Evolutionary conservation across 1,139 yeast genomes (phyloP), one percentile per base, ranked within the genome.

Genomic region (Yamadazyma songkhlaensis): DNA sequence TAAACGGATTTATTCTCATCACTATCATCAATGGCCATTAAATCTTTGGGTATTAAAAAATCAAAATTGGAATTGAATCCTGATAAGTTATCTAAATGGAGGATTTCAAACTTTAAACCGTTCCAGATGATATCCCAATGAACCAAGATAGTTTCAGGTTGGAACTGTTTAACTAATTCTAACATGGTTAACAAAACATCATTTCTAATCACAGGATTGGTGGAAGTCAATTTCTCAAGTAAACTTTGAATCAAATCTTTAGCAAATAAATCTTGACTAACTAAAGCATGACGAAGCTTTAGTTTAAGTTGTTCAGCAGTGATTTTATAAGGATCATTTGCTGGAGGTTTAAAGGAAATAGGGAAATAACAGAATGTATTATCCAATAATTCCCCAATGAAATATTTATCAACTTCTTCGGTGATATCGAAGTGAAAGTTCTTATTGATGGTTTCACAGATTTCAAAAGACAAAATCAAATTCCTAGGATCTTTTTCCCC

Each of bases 401-500:
- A 57, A 34, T 50, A 56, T 39, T 58, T 56, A 38, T 67, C 68
- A n/a, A 51, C 45, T 44, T 81, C 82, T 3, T 60, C 52, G 0
- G 49, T 44, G 11, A 46, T 31, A 27, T 67, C 65, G 36, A 80
- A 69, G 1, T 61, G 55, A 32, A 84, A 70, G 8, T 49, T 48
- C 7, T 61, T 48, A 21, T 84, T 71, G 20, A 92, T 75, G 4
- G 41, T 40, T 9, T 60, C 50, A 49, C 84, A 79, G 36, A 88
- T 57, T 3, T 67, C 60, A 52, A 92, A 89, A 0, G 96, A 86
- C 2, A 74, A 45, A 49, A 92, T 59, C 45, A 92, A 67, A 55
- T 94, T 92, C 41, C 88, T 70, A 3, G 99, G 99, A 58, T 92
- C 98, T 53, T 92, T 94, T 54, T 92, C 99, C 21, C 96, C 95